Base-by-base conservation (phyloP, 768 basidiomycete species). In the Auriscalpium microsporum region DNA sequence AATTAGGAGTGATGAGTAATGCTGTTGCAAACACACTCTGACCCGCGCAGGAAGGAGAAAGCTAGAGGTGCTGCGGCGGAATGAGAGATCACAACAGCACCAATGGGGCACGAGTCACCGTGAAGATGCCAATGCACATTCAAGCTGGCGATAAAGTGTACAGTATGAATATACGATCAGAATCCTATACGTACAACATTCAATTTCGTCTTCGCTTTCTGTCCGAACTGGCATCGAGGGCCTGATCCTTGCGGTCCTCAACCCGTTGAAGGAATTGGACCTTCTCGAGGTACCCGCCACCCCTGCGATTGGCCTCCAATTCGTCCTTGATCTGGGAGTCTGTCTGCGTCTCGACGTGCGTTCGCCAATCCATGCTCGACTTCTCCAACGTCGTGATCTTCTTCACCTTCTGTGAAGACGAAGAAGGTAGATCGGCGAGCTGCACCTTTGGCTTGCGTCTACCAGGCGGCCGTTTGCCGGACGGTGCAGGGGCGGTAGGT, bases 371-470 rank as follows among this genome's bases (percentile, higher is more conserved):
- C 79, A 94, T 82, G 11, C 86, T 82, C 0, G 87, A 90, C 67
- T 92, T 93, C 58, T 91, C 89, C 13, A 94, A 74, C 23, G 89
- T 92, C 21, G 86, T 83, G 8, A 94, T 74, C 69, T 87, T 92
- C 67, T 86, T 89, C 2, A 82, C 73, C 63, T 84, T 89, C 38
- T 69, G 71, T 1, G 74, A 57, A 8, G 72, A 63, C 38, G 69
- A 58, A 11, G 72, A 71, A 0, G 86, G 86, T 35, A 86, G 67
- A 13, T 78, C 69, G 1, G 78, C 75, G 8, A 90, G 74, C 2
- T 73, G 68, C 0, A 75, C 75, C 64, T 82, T 84, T 1, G 86
- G 71, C 63, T 83, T 89, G 17, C 86, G 82, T 11, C 86, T 83
- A 0, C 85, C 84, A 2, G 80, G 52, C 13, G 45, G 78, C 28